Evolutionary conservation across 495 filamentous ascomycete genomes (phyloP).

Genomic region (Pseudoneurospora amorphoporcata): DNA sequence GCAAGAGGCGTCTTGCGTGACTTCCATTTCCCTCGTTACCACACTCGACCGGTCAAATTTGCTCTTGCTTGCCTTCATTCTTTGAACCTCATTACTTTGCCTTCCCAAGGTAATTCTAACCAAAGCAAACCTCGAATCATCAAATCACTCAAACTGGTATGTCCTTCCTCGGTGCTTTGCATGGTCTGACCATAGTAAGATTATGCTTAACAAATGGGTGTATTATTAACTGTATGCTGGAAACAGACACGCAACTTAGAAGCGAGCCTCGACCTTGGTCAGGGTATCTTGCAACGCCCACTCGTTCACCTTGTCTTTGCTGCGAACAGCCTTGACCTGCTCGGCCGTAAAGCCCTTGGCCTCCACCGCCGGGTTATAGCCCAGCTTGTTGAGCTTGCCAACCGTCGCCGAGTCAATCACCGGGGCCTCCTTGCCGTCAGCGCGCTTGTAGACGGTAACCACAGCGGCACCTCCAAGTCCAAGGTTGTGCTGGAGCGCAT

Average conservation of each 20-base stretch:
- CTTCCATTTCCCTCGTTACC: neutral
- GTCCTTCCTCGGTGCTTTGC: neutral
- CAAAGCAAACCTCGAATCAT: neutral
- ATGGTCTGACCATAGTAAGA: neutral
- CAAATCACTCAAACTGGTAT: neutral
- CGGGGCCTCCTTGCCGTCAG: slow-evolving; percentile 57
- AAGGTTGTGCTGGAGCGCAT: slow-evolving; percentile 85
- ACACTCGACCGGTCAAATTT: neutral
- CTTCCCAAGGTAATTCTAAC: neutral
- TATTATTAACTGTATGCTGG: neutral
- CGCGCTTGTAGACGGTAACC: slow-evolving; percentile 81
- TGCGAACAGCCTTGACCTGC: slow-evolving; percentile 63
- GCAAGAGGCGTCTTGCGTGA: neutral
- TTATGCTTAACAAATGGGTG: neutral
- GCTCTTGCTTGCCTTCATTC: neutral
- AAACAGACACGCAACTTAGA: slow-evolving; percentile 13
- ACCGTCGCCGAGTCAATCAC: slow-evolving; percentile 48
- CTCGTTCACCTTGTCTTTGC: slow-evolving; percentile 52
- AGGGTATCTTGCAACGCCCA: slow-evolving; percentile 69
- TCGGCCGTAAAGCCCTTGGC: slow-evolving; percentile 73
- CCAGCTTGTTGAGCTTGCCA: slow-evolving; percentile 52
- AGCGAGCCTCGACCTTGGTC: slow-evolving; percentile 51
- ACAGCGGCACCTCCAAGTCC: slow-evolving; percentile 88
- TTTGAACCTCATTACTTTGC: neutral
- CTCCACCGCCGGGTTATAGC: slow-evolving; percentile 89